Conservation (phyloP, 441 rosid genomes). For the Aquilaria agallochum region DNA sequence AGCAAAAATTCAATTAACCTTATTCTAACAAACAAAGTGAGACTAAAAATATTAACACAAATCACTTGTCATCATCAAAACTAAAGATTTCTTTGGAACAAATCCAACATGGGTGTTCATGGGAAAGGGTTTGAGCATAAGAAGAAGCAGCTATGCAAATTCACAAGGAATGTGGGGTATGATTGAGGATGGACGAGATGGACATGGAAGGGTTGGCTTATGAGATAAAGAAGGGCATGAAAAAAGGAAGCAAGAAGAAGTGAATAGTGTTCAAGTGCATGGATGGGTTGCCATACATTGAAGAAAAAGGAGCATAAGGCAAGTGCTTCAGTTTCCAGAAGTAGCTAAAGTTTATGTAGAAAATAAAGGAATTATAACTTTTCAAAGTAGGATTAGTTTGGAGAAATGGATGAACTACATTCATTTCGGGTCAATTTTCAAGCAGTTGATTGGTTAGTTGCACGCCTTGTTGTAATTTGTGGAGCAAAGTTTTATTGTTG, state of each 20-base stretch:
- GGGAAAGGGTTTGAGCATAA: slow-evolving; percentile 11
- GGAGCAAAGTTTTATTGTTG: slow-evolving; percentile 20
- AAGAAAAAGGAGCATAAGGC: slow-evolving; percentile 4
- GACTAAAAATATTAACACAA: too few species aligned
- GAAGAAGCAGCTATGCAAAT: slow-evolving; percentile 16
- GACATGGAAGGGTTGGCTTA: slow-evolving; percentile 19
- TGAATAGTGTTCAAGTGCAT: slow-evolving; percentile 19
- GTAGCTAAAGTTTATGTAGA: slow-evolving; percentile 17
- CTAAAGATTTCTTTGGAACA: too few species aligned
- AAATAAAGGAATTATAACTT: slow-evolving; percentile 19
- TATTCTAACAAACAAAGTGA: too few species aligned
- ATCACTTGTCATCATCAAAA: too few species aligned
- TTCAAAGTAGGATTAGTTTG: slow-evolving; percentile 17
- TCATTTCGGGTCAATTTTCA: slow-evolving; percentile 17
- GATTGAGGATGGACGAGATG: slow-evolving; percentile 26
- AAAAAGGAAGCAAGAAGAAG: slow-evolving; percentile 12
- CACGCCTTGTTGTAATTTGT: slow-evolving; percentile 26
- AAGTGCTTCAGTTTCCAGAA: slow-evolving; percentile 17
- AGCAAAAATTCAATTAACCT: too few species aligned
- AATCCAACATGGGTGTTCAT: not conserved
- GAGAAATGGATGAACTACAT: not conserved
- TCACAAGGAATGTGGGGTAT: slow-evolving; percentile 22
- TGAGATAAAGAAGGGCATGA: slow-evolving; percentile 18
- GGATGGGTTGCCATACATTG: slow-evolving; percentile 28
- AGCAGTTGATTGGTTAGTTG: slow-evolving; percentile 17